phyloP scores from a whole-genome alignment of 495 filamentous ascomycete genomes.

The Aspergillus kassunensis region DNA sequence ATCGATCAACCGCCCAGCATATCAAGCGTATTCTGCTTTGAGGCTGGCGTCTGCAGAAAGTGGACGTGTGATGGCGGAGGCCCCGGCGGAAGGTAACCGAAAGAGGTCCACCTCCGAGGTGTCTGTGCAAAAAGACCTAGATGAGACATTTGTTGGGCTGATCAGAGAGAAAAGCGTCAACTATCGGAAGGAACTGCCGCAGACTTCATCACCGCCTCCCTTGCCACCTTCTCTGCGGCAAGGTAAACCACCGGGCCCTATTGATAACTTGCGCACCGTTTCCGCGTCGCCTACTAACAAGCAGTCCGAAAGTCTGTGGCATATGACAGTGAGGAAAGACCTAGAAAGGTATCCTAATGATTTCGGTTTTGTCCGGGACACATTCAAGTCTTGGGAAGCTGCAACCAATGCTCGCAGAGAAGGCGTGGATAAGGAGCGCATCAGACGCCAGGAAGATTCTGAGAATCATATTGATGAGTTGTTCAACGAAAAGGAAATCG shows the following conservation, averaged over 20 bases:
- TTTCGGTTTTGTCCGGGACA: slow-evolving; percentile 47
- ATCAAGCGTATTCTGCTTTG: slow-evolving; percentile 44
- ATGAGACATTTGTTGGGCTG: slow-evolving; percentile 45
- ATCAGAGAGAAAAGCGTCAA: slow-evolving; percentile 44
- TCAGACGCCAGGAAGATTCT: slow-evolving; percentile 50
- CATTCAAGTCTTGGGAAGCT: slow-evolving; percentile 44
- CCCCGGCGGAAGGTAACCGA: slow-evolving; percentile 7
- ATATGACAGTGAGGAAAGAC: slow-evolving; percentile 30
- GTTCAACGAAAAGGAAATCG: slow-evolving; percentile 58
- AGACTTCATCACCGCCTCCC: slow-evolving; percentile 23
- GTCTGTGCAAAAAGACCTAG: slow-evolving; percentile 23
- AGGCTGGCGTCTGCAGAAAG: slow-evolving; percentile 41
- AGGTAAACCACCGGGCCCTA: slow-evolving; percentile 17
- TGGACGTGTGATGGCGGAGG: slow-evolving; percentile 40
- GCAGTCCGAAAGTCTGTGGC: slow-evolving; percentile 33
- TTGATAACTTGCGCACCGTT: slow-evolving; percentile 36
- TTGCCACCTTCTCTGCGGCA: slow-evolving; percentile 31
- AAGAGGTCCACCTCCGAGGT: slow-evolving; percentile 16
- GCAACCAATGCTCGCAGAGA: slow-evolving; percentile 38
- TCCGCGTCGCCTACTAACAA: slow-evolving; percentile 33
- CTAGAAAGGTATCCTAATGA: slow-evolving; percentile 39
- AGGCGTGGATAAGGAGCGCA: slow-evolving; percentile 45
- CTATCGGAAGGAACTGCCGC: slow-evolving; percentile 25
- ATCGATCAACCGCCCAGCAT: slow-evolving; percentile 36
- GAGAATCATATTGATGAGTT: slow-evolving; percentile 51